phyloP scores from a whole-genome alignment of 2,329 filamentous ascomycete genomes.

The Aureobasidium sp. region DNA sequence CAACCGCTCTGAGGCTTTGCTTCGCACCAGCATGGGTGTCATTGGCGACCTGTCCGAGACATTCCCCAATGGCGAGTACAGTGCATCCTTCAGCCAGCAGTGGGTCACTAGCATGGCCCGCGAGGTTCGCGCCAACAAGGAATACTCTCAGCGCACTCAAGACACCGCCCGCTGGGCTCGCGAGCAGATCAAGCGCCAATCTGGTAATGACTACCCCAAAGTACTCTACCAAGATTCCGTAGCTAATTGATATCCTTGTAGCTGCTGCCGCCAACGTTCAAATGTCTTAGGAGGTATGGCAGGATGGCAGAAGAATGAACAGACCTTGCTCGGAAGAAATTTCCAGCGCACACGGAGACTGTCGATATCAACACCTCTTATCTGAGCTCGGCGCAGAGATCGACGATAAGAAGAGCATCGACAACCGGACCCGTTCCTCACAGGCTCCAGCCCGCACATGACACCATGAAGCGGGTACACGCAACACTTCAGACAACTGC shows the following conservation, averaged over 20 bases:
- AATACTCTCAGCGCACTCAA: slow-evolving; percentile 76
- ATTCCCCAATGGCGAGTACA: slow-evolving; percentile 83
- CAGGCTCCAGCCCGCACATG: background rate
- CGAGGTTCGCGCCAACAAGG: slow-evolving; percentile 82
- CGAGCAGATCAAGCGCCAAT: slow-evolving; percentile 92
- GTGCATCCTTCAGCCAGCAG: slow-evolving; percentile 77
- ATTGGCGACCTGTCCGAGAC: slow-evolving; percentile 93
- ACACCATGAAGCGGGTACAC: background rate
- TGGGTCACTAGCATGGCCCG: slow-evolving; percentile 88
- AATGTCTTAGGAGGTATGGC: background rate
- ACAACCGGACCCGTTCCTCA: background rate
- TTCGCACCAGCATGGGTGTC: slow-evolving; percentile 94
- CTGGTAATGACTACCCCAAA: slow-evolving; percentile 18
- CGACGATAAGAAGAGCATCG: background rate
- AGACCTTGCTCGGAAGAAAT: background rate
- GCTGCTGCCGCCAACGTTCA: slow-evolving; percentile 10
- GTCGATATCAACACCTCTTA: background rate
- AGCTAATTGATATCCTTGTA: background rate
- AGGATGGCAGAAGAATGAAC: background rate
- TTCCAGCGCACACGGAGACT: background rate
- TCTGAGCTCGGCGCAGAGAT: background rate
- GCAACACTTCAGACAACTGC: slow-evolving; percentile 9
- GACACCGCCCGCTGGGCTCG: slow-evolving; percentile 96
- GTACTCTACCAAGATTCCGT: background rate
- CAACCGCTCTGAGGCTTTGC: slow-evolving; percentile 84